These are phyloP conservation scores for Yamadazyma spencermartinsiae DNA, from an alignment of 1,139 yeast species.

Conservation along the genomic window DNA sequence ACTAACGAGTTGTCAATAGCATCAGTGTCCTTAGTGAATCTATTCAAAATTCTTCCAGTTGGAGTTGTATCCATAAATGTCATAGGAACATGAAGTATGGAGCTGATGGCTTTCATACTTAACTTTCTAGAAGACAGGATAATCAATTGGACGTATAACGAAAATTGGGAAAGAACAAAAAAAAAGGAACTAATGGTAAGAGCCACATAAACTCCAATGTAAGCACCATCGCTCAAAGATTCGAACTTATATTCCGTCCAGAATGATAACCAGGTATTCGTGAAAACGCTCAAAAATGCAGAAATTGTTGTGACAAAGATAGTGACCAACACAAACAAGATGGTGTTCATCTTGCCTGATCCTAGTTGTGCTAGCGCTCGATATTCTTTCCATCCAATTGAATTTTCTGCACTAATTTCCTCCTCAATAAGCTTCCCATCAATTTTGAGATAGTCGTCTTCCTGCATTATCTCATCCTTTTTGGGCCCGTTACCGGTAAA, in stretches of 20 bases:
- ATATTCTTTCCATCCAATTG: slow-evolving; percentile 32
- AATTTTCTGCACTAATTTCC: slow-evolving; percentile 42
- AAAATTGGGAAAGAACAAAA: slow-evolving; percentile 42
- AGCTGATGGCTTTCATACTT: slow-evolving; percentile 53
- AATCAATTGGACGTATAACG: slow-evolving; percentile 49
- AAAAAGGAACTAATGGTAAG: slow-evolving; percentile 44
- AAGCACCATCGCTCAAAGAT: slow-evolving; percentile 49
- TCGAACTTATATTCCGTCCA: slow-evolving; percentile 68
- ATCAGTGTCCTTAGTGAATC: slow-evolving; percentile 80
- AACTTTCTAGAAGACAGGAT: slow-evolving; percentile 48
- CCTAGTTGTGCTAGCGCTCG: slow-evolving; percentile 55
- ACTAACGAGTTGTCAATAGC: slow-evolving; percentile 74
- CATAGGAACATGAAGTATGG: slow-evolving; percentile 69
- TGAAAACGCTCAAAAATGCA: slow-evolving; percentile 62
- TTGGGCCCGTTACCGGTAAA: background rate
- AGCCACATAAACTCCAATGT: slow-evolving; percentile 72
- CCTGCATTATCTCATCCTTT: background rate
- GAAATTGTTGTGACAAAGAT: slow-evolving; percentile 35
- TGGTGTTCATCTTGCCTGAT: slow-evolving; percentile 43
- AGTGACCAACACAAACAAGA: slow-evolving; percentile 20
- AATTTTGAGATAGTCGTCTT: background rate
- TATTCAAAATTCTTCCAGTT: slow-evolving; percentile 56
- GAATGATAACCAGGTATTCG: slow-evolving; percentile 82
- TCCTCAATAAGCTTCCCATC: slow-evolving; percentile 34
- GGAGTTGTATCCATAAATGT: slow-evolving; percentile 60